Evolutionary conservation across 305 asterid genomes (phyloP), one percentile per base, ranked within the genome.

Genomic region (Fraxinus sp.): DNA sequence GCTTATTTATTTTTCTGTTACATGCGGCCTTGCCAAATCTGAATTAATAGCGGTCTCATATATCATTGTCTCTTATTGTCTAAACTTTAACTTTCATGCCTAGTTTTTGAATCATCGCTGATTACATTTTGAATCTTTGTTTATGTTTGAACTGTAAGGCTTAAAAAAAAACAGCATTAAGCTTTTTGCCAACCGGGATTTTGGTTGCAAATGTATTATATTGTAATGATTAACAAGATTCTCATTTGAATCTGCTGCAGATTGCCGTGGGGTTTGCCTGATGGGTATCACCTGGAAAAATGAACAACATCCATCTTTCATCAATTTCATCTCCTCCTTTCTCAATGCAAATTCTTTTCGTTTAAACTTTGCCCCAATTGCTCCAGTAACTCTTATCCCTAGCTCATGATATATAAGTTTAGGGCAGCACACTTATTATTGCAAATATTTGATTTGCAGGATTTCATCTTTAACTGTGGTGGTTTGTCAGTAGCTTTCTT

Each of bases 391-490:
- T 80, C 75, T 84, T 81, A 82, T 77, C 30, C 64, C 83, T 76
- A 70, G 59, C 86, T 81, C 59, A 18, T 33, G 77, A 72, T 75
- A 22, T 32, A 76, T 66, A 82, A 28, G 72, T 77, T 22, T 26
- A 5, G 39, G 32, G 28, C 33, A 18, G 49, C 81, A 30, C 62
- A 37, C 81, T 83, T n/a, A 62, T 35, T 55, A 36, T 82, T 83
- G 36, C 36, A 81, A 83, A 71, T 66, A 83, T 79, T 82, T 78
- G 77, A 74, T 83, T 82, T 82, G 87, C 97, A 94, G 99, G 99
- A 96, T 87, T 93, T 96, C 88, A 96, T 96, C 87, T 93, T 94
- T 52, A 96, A 91, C 86, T 93, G 97, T 81, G 97, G 98, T 39
- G 99, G 98, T 55, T 80, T 92, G 55, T 96, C 99, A 0, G 86